These are phyloP conservation scores for Sapria himalayana DNA, from an alignment of 345 rosid genomes.

Conservation along the genomic window DNA sequence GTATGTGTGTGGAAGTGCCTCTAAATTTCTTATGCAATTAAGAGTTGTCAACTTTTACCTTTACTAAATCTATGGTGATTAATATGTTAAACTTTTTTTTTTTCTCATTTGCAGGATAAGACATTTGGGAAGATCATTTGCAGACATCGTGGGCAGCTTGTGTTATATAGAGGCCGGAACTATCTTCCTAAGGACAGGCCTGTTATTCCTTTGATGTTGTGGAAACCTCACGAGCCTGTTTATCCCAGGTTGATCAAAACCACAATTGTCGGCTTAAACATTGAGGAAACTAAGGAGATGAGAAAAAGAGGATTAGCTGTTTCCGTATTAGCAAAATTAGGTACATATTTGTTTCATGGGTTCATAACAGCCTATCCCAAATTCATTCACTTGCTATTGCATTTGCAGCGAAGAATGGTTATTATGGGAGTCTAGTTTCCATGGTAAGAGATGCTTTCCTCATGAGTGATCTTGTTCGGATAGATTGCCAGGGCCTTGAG, in stretches of 20 bases:
- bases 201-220: conserved; percentile 62
- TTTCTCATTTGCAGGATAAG: conserved; percentile 25
- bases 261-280: conserved; percentile 55
- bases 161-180: conserved; percentile 70
- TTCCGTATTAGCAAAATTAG: conserved; percentile 61
- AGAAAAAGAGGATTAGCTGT: conserved; percentile 59
- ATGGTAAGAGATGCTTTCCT: conserved; percentile 91
- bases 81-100: too few relatives aligned
- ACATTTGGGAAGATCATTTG: conserved; percentile 54
- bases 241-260: conserved; percentile 80
- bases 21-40: too few relatives aligned
- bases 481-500: conserved; percentile 74
- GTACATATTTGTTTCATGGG: conserved; percentile 17
- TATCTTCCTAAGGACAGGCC: conserved; percentile 62
- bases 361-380: too few relatives aligned
- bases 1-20: too few relatives aligned
- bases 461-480: conserved; percentile 40
- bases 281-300: conserved; percentile 71
- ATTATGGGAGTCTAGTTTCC: conserved; percentile 69
- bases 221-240: conserved; percentile 88
- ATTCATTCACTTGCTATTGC: conserved; percentile 8
- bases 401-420: conserved; percentile 74
- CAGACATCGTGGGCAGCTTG: conserved; percentile 53
- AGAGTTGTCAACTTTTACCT: too few relatives aligned
- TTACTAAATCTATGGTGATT: too few relatives aligned